Evolutionary conservation across 306 rosid genomes (phyloP).

Genomic region (Cucurbita maxima): DNA sequence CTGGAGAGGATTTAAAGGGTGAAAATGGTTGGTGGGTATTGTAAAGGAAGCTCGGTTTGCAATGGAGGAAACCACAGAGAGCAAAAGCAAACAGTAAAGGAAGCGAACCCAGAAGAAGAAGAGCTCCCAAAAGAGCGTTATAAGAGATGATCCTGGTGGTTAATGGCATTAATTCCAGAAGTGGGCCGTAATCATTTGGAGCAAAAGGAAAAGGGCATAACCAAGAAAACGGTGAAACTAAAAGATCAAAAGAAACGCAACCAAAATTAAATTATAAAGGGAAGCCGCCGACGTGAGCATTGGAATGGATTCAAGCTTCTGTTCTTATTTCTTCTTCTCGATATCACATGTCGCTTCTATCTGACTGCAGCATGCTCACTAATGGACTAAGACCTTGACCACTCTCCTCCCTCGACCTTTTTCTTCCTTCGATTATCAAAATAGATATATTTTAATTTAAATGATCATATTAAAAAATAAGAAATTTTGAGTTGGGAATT

Average conservation of each 20-base stretch:
- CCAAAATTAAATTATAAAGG: neutral
- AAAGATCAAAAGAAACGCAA: neutral
- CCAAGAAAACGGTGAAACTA: conserved; percentile 7
- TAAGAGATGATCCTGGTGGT: neutral
- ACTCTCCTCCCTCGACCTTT: neutral
- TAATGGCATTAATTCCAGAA: neutral
- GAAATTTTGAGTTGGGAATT: neutral
- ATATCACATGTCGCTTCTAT: neutral
- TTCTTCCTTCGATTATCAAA: neutral
- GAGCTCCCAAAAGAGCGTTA: conserved; percentile 4
- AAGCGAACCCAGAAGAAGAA: conserved; percentile 3
- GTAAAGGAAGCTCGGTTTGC: conserved; percentile 56
- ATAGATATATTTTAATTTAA: too few species aligned
- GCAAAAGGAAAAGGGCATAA: neutral
- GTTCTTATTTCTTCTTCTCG: neutral
- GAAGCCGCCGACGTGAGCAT: neutral
- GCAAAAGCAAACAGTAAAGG: conserved; percentile 38
- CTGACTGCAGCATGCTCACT: neutral
- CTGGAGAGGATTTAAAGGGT: conserved; percentile 20
- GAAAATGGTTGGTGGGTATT: conserved; percentile 27
- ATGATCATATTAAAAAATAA: neutral
- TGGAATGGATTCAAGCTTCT: conserved; percentile 1
- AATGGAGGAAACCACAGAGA: conserved; percentile 52
- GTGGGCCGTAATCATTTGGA: conserved; percentile 3
- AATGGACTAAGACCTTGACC: neutral